Base-by-base conservation (phyloP, 192 early-diverging fungal species). In the Coemansia sp. region DNA sequence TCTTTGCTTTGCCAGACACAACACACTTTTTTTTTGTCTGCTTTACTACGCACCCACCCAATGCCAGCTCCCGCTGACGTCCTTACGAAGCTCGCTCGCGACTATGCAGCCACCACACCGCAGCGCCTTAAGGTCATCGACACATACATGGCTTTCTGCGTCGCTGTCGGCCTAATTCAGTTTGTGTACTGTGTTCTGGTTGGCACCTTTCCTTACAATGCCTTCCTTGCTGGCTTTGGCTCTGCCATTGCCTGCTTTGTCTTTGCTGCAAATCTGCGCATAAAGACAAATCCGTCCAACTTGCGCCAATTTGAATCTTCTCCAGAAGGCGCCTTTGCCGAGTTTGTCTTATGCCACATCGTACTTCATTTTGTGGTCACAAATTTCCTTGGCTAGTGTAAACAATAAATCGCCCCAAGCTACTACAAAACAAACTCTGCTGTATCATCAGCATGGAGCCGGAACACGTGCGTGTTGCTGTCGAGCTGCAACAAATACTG, bases 171-270 rank as follows among this genome's bases (percentile, higher is more conserved):
- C 30, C 75, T 95, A 52, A 70, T 92, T 25, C 97, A 97, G 82
- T 95, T 99, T 67, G 70, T 89, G 14, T 97, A 99, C 70, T 88
- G 92, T 61, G 58, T 88, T 0, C 60, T 95, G 22, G 94, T 85
- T 14, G 95, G 96, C 54, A 94, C 90, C n/a, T 97, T 88, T 75
- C 97, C 97, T 21, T 98, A 96, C 85, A 98, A 98, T 82, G 92
- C 95, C 29, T 98, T 99, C 77, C 75, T 99, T 71, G 90, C 95
- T 10, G 94, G 94, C 27, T 99, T 99, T 82, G 91, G 91, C 59
- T 89, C 91, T 9, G 90, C 91, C 8, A 93, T 97, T 23, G 96
- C 93, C 22, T 84, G 86, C 57, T 99, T 99, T 83, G 91, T 96
- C 9, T 87, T 97, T 60, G 72, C 75, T 20, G 94, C 91, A 59